phyloP scores from a whole-genome alignment of 2,329 filamentous ascomycete species.

The Calonectria ilicicola region DNA sequence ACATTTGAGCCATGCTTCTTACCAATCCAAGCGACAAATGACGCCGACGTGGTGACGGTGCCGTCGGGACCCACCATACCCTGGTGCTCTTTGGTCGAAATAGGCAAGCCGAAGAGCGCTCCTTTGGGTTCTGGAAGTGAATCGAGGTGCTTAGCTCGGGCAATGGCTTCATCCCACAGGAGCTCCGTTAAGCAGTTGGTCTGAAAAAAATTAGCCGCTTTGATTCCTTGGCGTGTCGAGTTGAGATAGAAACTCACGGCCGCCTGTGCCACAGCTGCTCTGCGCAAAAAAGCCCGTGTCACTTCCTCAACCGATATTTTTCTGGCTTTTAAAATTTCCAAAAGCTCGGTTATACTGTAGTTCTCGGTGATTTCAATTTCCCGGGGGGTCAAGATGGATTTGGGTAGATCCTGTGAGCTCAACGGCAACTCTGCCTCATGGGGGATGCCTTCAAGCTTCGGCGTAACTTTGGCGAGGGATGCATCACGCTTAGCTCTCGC shows the following conservation, averaged over 20 bases:
- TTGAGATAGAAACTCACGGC: conserved; percentile 27
- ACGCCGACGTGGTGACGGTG: conserved; percentile 41
- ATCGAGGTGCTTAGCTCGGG: conserved; percentile 48
- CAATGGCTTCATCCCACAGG: conserved; percentile 51
- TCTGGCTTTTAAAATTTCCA: conserved; percentile 31
- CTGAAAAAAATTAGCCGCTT: conserved; percentile 28
- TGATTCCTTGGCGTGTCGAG: not conserved
- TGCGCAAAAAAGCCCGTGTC: conserved; percentile 40
- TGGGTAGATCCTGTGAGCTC: conserved; percentile 38
- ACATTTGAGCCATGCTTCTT: conserved; percentile 48
- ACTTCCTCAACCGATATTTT: conserved; percentile 43
- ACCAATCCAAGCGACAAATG: conserved; percentile 46
- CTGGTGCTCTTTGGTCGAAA: conserved; percentile 51
- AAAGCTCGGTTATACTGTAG: conserved; percentile 38
- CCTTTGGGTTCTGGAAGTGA: conserved; percentile 48
- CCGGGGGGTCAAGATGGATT: conserved; percentile 35
- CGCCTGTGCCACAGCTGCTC: conserved; percentile 41
- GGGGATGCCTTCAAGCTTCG: conserved; percentile 39
- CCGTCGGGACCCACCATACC: conserved; percentile 47
- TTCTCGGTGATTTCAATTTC: conserved; percentile 46
- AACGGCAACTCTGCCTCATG: conserved; percentile 28
- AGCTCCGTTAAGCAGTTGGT: conserved; percentile 50
- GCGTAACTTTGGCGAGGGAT: conserved; percentile 41
- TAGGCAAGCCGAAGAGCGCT: conserved; percentile 49
- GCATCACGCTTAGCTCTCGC: conserved; percentile 34